Conservation (phyloP, 352 stramenopile genomes). For the Phytophthora multivora region DNA sequence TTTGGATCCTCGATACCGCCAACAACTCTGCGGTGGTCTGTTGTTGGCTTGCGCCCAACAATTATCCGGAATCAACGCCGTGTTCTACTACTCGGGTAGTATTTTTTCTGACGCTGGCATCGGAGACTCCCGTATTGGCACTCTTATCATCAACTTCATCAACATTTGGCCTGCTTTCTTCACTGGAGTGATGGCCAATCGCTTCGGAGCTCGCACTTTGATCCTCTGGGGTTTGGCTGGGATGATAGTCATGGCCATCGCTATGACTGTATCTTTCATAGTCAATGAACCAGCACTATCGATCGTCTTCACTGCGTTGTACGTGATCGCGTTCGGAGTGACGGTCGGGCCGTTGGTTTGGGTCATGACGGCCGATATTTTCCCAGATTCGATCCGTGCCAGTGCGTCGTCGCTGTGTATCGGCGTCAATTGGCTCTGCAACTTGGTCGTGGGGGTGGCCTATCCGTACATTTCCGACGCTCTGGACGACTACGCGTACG, state of each 20-base stretch:
- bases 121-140: slow-evolving; percentile 14
- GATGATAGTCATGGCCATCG: slow-evolving; percentile 13
- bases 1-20: slow-evolving; percentile 15
- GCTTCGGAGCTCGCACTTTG: slow-evolving; percentile 19
- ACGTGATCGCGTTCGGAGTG: slow-evolving; percentile 19
- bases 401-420: slow-evolving; percentile 20
- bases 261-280: slow-evolving; percentile 16
- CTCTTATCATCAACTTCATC: slow-evolving; percentile 21
- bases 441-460: slow-evolving; percentile 19
- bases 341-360: slow-evolving; percentile 17
- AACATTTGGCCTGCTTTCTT: slow-evolving; percentile 25
- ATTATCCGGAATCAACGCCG: slow-evolving; percentile 25
- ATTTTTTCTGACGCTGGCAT: slow-evolving; percentile 24
- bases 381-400: slow-evolving; percentile 17
- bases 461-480: slow-evolving; percentile 24
- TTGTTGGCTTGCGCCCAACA: slow-evolving; percentile 16
- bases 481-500: slow-evolving; percentile 18
- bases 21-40: slow-evolving; percentile 13
- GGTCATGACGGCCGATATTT: slow-evolving; percentile 22
- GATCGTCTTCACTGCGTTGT: slow-evolving; percentile 24
- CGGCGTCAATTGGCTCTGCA: slow-evolving; percentile 21
- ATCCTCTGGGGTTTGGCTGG: slow-evolving; percentile 21
- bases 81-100: slow-evolving; percentile 24
- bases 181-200: slow-evolving; percentile 16
- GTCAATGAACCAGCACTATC: slow-evolving; percentile 12